Percentiles rank a stretch among this genome's conserved stretches.
phyloP scores from a whole-genome alignment of 225 moss, liverwort and hornwort species.

The Polytrichum formosum region DNA sequence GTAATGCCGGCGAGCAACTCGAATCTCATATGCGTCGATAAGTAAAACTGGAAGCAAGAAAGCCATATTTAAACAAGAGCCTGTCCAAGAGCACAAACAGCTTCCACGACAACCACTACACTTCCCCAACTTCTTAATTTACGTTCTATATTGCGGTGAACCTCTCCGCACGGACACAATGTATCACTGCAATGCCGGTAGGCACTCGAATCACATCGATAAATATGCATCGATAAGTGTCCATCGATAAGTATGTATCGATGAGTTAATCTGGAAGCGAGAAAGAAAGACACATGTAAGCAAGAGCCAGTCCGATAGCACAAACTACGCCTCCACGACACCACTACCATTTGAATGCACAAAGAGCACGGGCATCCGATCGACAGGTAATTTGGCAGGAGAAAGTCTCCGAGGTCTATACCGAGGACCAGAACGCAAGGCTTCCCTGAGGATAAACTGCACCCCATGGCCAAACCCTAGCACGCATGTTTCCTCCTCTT shows the following conservation, averaged over 20 bases:
- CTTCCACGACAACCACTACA: too few species aligned
- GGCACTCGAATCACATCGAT: not conserved
- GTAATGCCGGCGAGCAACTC: too few species aligned
- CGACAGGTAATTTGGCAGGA: not conserved
- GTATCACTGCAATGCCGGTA: too few species aligned
- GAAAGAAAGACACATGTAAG: not conserved
- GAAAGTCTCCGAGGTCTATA: not conserved
- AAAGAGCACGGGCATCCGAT: not conserved
- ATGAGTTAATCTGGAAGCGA: not conserved
- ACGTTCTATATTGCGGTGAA: not conserved
- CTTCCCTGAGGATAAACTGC: constrained; percentile 2
- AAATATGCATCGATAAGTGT: not conserved
- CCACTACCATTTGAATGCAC: not conserved
- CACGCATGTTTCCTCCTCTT: too few species aligned
- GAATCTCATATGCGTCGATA: not conserved
- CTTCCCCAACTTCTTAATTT: not conserved
- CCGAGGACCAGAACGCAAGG: constrained; percentile 6
- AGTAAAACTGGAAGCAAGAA: not conserved
- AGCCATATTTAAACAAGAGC: not conserved
- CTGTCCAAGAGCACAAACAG: too few species aligned
- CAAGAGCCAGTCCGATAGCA: not conserved
- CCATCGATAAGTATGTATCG: not conserved
- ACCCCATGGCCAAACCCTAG: constrained; percentile 5
- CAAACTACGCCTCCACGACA: not conserved
- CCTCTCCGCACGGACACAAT: too few species aligned